Percentiles rank a stretch among this genome's conserved stretches.
Evolutionary conservation across 345 rosid species (phyloP).

Genomic region (Eucalyptus rudis): DNA sequence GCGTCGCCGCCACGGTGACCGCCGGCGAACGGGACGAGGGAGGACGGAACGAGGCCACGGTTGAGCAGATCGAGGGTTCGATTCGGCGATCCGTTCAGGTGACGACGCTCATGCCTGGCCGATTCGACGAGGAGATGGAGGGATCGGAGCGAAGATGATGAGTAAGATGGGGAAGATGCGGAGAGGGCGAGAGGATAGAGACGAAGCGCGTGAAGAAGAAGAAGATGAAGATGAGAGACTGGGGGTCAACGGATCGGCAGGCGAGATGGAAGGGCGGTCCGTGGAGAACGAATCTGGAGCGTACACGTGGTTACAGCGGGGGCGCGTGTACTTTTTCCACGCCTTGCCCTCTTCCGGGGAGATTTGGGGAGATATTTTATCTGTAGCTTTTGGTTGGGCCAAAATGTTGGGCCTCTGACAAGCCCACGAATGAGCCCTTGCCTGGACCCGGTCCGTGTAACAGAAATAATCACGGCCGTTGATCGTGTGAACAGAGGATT

Average conservation of each 20-base stretch:
- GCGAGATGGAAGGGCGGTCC: neutral
- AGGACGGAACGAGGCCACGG: neutral
- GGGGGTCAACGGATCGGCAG: neutral
- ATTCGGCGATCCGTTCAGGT: neutral
- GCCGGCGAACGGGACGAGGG: neutral
- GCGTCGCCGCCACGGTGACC: neutral
- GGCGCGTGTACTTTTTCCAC: neutral
- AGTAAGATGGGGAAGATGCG: neutral
- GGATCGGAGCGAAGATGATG: neutral
- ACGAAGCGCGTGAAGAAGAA: neutral
- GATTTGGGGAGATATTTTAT: neutral
- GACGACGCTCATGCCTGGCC: neutral
- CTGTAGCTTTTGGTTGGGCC: neutral
- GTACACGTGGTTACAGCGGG: neutral
- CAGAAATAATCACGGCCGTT: neutral
- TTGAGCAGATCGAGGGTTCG: neutral
- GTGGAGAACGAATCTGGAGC: neutral
- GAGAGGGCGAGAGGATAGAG: neutral
- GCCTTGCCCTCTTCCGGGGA: neutral
- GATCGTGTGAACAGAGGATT: neutral
- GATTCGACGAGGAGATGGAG: neutral
- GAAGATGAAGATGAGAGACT: neutral
- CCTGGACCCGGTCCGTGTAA: neutral
- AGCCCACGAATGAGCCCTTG: neutral
- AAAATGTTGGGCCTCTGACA: neutral